Base-by-base conservation (phyloP, 2,329 filamentous ascomycete genomes). In the Exophiala phaeomuriformis region DNA sequence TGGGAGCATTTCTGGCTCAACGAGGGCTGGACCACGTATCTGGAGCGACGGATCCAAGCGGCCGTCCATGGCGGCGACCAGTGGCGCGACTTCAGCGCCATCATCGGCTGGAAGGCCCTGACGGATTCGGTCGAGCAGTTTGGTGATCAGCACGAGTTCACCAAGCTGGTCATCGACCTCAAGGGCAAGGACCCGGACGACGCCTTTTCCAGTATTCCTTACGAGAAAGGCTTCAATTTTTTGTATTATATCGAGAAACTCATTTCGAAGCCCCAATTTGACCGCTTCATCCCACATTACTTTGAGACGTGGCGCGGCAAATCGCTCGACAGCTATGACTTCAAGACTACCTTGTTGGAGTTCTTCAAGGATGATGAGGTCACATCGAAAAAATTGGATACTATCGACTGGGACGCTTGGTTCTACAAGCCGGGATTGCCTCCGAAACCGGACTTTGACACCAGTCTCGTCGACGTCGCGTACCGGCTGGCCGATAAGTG, bases 151-250 rank as follows among this genome's bases (percentile, higher is more conserved):
- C 90, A 95, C 67, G 86, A 91, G 63, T 97, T 93, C 73, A 98
- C 93, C 5, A 94, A 94, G 69, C 79, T 98, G 50, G 83, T 95
- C 61, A 80, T 90, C 56, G 84, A 88, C 67, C 84, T 97, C 59
- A 87, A 91, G 67, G 89, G 88, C 53, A 85, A 93, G 61, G 91
- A 97, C 64, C 93, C 93, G 0, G 93, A 97, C 68, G 93, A 98
- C 69, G 88, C 91, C 1, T 98, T 97, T 73, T 94, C 87, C 62
- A 86, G 82, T 29, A 77, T 97, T 33, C 90, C 93, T 0, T 98
- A 98, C 65, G 91, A 97, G 68, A 97, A 98, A 72, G 91, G 91
- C 2, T 97, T 95, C 71, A 87, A 88, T 66, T 94, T 97, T 69
- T 77, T 98, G 43, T 96, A 90, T 70, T 84, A 90, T 64, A 82